phyloP scores from a whole-genome alignment of 2,329 filamentous ascomycete species.

The Alternaria gaisen region DNA sequence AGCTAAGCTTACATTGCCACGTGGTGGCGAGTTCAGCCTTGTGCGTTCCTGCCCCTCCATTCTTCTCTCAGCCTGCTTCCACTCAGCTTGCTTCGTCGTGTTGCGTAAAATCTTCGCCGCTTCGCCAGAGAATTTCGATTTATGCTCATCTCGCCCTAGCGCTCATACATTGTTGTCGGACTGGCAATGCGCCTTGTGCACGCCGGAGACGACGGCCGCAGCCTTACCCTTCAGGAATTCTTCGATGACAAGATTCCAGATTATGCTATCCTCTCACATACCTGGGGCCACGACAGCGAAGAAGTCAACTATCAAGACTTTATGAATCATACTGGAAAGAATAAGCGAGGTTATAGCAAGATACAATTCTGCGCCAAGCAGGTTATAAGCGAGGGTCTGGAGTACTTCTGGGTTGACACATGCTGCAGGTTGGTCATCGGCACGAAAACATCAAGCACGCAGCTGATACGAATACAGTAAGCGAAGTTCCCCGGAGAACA shows the following conservation, averaged over 20 bases:
- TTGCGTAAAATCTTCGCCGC: too few species aligned
- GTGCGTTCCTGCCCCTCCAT: background rate
- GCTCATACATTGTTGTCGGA: too few species aligned
- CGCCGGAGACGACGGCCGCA: conserved; percentile 9
- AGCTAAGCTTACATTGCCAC: background rate
- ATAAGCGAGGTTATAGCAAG: conserved; percentile 16
- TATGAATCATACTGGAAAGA: background rate
- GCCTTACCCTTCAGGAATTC: conserved; percentile 14
- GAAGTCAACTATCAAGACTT: conserved; percentile 20
- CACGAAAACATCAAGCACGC: too few species aligned
- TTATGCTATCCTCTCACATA: conserved; percentile 31
- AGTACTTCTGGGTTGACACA: conserved; percentile 27
- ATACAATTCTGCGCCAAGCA: conserved; percentile 24
- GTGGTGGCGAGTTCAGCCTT: background rate
- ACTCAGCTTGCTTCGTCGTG: too few species aligned
- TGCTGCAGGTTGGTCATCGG: conserved; percentile 19
- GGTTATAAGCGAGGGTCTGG: conserved; percentile 17
- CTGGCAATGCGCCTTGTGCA: conserved; percentile 22
- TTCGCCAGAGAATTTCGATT: too few species aligned
- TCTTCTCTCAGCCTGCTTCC: background rate
- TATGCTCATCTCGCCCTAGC: too few species aligned
- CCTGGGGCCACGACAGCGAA: conserved; percentile 20
- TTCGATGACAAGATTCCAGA: conserved; percentile 2
- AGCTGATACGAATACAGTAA: too few species aligned
- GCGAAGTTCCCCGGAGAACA: too few species aligned